Evolutionary conservation across 371 early-diverging fungal species (phyloP).

Genomic region (Rhizopus stolonifer): DNA sequence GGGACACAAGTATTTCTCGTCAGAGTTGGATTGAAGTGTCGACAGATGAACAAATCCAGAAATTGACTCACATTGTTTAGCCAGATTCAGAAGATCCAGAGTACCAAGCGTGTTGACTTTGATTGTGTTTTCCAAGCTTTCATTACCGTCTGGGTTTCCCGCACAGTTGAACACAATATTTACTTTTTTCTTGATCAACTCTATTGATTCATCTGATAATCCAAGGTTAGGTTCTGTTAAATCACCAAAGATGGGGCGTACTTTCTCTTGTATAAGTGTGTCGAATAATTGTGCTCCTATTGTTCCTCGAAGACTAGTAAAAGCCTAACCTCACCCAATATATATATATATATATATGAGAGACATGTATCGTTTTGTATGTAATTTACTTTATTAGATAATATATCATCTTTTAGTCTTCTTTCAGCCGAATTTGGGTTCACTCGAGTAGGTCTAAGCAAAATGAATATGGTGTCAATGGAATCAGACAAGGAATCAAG

Average conservation of each 20-base stretch:
- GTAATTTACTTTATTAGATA: constrained; percentile 40
- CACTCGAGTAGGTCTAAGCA: constrained; percentile 34
- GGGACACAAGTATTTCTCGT: constrained; percentile 49
- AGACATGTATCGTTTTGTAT: too few relatives aligned
- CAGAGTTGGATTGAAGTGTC: constrained; percentile 40
- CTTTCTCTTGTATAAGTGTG: constrained; percentile 44
- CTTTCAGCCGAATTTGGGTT: constrained; percentile 18
- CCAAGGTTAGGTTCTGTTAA: constrained; percentile 49
- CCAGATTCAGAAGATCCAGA: constrained; percentile 48
- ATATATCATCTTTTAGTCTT: constrained; percentile 44
- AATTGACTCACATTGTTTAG: constrained; percentile 48
- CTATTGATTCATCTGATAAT: constrained; percentile 44
- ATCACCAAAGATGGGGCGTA: constrained; percentile 54
- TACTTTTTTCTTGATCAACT: constrained; percentile 40
- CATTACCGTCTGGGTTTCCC: constrained; percentile 56
- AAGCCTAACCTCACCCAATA: too few relatives aligned
- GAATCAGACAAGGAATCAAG: constrained; percentile 29
- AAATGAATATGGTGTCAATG: constrained; percentile 36
- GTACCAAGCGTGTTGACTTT: constrained; percentile 63
- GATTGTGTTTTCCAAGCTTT: constrained; percentile 46
- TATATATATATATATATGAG: too few relatives aligned
- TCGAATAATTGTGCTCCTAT: constrained; percentile 42
- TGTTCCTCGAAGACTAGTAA: constrained; percentile 37
- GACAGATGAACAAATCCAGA: constrained; percentile 55
- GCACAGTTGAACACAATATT: constrained; percentile 60